These are phyloP conservation scores for Exophiala sp. DNA, from an alignment of 2,329 filamentous ascomycete genomes.

Conservation along the genomic window DNA sequence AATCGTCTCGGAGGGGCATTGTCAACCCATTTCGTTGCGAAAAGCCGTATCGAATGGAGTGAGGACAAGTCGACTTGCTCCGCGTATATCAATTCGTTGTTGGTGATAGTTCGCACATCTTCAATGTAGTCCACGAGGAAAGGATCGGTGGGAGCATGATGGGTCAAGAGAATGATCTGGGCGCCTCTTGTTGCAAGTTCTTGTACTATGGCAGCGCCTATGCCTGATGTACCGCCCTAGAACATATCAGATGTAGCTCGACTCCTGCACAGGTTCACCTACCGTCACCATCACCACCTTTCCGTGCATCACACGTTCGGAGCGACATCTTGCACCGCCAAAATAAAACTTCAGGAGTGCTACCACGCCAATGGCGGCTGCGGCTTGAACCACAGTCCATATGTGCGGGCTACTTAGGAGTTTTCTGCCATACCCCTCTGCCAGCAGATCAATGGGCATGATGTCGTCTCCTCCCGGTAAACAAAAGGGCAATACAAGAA, in stretches of 20 bases:
- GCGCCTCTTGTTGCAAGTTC: conserved; percentile 78
- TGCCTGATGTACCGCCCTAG: conserved; percentile 86
- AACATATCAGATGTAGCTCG: not conserved
- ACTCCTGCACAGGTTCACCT: conserved; percentile 27
- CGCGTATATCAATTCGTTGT: conserved; percentile 87
- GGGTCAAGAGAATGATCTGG: conserved; percentile 86
- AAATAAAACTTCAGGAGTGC: conserved; percentile 70
- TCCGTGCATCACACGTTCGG: conserved; percentile 84
- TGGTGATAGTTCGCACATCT: conserved; percentile 71
- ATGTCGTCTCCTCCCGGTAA: conserved; percentile 12
- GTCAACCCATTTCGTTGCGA: conserved; percentile 97
- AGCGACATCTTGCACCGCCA: conserved; percentile 67
- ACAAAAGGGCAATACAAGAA: not conserved
- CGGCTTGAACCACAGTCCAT: conserved; percentile 51
- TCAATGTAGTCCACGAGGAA: conserved; percentile 92
- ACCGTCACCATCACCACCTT: conserved; percentile 92
- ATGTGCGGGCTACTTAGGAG: conserved; percentile 53
- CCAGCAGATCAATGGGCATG: conserved; percentile 63
- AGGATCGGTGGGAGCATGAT: conserved; percentile 73
- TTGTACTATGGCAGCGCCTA: conserved; percentile 73
- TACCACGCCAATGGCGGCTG: conserved; percentile 52
- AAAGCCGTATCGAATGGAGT: conserved; percentile 84
- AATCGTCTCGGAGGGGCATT: conserved; percentile 84
- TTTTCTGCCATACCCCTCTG: conserved; percentile 54
- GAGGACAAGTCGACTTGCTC: conserved; percentile 89